Conservation (phyloP, 805 yeast species). For the Candida wancherniae region DNA sequence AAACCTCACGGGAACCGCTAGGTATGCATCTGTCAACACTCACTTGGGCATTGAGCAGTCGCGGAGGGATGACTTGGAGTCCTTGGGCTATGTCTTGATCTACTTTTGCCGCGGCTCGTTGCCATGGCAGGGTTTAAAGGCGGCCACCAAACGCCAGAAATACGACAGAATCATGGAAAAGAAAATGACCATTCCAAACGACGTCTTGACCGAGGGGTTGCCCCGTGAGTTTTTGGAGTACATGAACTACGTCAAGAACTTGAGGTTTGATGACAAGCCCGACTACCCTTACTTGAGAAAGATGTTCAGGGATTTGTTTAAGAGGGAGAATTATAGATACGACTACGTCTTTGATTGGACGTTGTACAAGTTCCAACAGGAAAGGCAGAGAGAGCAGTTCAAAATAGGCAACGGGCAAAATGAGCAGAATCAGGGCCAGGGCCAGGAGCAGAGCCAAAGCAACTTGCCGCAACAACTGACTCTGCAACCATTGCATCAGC, state of each 20-base stretch:
- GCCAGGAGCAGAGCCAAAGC: slow-evolving; percentile 9
- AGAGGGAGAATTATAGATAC: slow-evolving; percentile 83
- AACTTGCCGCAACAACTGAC: slow-evolving; percentile 4
- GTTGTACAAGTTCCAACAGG: slow-evolving; percentile 66
- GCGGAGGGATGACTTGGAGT: slow-evolving; percentile 20
- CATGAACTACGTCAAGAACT: slow-evolving; percentile 80
- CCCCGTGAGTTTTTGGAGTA: slow-evolving; percentile 88
- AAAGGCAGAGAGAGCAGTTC: slow-evolving; percentile 47
- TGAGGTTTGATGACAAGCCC: slow-evolving; percentile 94
- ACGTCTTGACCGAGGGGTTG: slow-evolving; percentile 49
- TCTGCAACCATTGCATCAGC: slow-evolving; percentile 7
- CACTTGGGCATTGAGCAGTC: slow-evolving; percentile 21
- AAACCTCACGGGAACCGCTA: slow-evolving; percentile 20
- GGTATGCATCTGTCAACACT: slow-evolving; percentile 21
- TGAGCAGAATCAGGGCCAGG: slow-evolving; percentile 16
- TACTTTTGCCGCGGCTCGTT: slow-evolving; percentile 20
- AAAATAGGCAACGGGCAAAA: slow-evolving; percentile 25
- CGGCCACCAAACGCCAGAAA: slow-evolving; percentile 20
- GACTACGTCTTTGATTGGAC: slow-evolving; percentile 98
- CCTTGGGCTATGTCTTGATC: slow-evolving; percentile 19
- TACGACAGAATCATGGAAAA: slow-evolving; percentile 22
- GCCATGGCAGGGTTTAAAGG: slow-evolving; percentile 23
- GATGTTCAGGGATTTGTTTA: slow-evolving; percentile 81
- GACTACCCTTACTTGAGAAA: slow-evolving; percentile 87
- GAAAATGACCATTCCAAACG: slow-evolving; percentile 20